These are phyloP conservation scores for Candida alai DNA, from an alignment of 805 yeast genomes.

Conservation along the genomic window DNA sequence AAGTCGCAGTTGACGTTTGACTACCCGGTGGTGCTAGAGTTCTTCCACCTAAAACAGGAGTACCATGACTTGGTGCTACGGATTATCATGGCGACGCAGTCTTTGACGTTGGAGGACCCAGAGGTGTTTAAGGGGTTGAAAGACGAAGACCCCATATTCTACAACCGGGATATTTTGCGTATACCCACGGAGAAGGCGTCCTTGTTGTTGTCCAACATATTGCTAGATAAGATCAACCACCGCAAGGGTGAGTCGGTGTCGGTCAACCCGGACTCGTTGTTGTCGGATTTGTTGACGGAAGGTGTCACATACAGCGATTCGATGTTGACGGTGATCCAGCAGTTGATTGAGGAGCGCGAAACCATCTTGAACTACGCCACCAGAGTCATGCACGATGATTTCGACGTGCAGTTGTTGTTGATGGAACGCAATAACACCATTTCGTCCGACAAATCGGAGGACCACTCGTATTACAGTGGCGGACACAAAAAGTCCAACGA, in stretches of 20 bases:
- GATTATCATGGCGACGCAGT: slow-evolving; percentile 64
- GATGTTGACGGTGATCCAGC: slow-evolving; percentile 44
- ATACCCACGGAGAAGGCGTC: slow-evolving; percentile 49
- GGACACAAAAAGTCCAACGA: slow-evolving; percentile 38
- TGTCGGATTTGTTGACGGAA: slow-evolving; percentile 36
- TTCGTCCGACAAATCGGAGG: slow-evolving; percentile 34
- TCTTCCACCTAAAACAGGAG: slow-evolving; percentile 68
- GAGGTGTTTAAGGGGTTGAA: slow-evolving; percentile 64
- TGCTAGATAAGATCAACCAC: slow-evolving; percentile 43
- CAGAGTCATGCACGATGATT: slow-evolving; percentile 71
- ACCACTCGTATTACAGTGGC: slow-evolving; percentile 27
- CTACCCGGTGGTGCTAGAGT: slow-evolving; percentile 62
- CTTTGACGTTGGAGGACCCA: slow-evolving; percentile 68
- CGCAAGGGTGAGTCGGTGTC: slow-evolving; percentile 30
- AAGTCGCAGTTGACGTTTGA: slow-evolving; percentile 34
- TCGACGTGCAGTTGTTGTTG: slow-evolving; percentile 54
- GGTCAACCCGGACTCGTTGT: slow-evolving; percentile 35
- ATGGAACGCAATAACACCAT: slow-evolving; percentile 44
- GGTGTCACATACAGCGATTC: slow-evolving; percentile 31
- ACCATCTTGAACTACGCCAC: slow-evolving; percentile 69
- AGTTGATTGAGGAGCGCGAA: slow-evolving; percentile 67
- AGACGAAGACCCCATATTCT: slow-evolving; percentile 47
- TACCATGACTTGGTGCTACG: slow-evolving; percentile 58
- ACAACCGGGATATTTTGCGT: slow-evolving; percentile 34
- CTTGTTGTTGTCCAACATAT: slow-evolving; percentile 39